Evolutionary conservation across 2,329 filamentous ascomycete species (phyloP).

Genomic region (Colletotrichum chlorophyti): DNA sequence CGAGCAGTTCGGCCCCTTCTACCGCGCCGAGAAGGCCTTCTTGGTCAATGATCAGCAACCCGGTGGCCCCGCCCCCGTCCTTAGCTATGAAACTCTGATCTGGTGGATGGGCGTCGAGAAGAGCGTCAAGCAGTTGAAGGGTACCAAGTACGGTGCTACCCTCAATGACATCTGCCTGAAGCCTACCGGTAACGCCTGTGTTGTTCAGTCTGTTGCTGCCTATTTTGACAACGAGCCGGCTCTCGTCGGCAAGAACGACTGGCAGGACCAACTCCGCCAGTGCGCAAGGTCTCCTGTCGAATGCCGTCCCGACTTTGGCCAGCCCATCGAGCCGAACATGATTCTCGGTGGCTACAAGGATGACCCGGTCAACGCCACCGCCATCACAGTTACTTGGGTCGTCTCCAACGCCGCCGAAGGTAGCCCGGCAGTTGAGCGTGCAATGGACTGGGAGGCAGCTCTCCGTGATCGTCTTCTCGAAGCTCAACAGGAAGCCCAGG

Average conservation of each 20-base stretch:
- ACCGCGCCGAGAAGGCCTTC: slow-evolving; percentile 91
- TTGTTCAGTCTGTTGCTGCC: slow-evolving; percentile 89
- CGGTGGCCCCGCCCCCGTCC: slow-evolving; percentile 73
- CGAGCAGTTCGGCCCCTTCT: slow-evolving; percentile 91
- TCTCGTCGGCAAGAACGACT: slow-evolving; percentile 68
- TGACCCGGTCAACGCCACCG: slow-evolving; percentile 74
- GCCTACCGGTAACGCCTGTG: slow-evolving; percentile 86
- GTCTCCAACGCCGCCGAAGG: slow-evolving; percentile 85
- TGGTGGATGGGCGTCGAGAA: slow-evolving; percentile 97
- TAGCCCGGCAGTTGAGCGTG: slow-evolving; percentile 71
- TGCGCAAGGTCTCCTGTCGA: slow-evolving; percentile 83
- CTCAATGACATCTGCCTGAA: slow-evolving; percentile 93
- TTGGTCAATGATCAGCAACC: slow-evolving; percentile 83
- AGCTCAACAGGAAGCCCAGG: slow-evolving; percentile 80
- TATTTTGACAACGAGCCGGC: slow-evolving; percentile 79
- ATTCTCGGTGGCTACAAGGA: slow-evolving; percentile 82
- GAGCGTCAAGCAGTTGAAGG: slow-evolving; percentile 75
- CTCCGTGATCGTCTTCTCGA: slow-evolving; percentile 76
- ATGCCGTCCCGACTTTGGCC: slow-evolving; percentile 87
- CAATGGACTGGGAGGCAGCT: slow-evolving; percentile 88
- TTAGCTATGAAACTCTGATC: slow-evolving; percentile 84
- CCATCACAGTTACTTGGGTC: slow-evolving; percentile 93
- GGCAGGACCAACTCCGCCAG: slow-evolving; percentile 73
- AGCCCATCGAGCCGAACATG: slow-evolving; percentile 85
- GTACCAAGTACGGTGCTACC: slow-evolving; percentile 69